Conservation (phyloP, 2,329 filamentous ascomycete genomes). For the Epicoccum sorghinum region DNA sequence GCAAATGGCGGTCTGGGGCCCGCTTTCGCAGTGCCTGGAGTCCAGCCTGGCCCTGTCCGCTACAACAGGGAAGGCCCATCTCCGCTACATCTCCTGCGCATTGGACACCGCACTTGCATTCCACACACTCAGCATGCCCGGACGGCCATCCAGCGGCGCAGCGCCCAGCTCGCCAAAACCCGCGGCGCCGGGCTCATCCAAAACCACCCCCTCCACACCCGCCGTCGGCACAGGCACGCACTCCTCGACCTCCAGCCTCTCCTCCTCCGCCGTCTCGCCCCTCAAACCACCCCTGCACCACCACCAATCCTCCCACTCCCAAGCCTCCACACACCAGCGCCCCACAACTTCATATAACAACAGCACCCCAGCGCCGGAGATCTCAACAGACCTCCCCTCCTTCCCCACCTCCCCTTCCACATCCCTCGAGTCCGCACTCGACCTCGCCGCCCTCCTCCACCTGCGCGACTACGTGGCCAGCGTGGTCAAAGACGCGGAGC, state of each 20-base stretch:
- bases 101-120: slow-evolving; percentile 22
- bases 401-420: neutral
- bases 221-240: neutral
- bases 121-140: slow-evolving; percentile 7
- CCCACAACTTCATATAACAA: no score
- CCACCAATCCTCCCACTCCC: no score
- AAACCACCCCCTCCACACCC: slow-evolving; percentile 2
- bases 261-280: no score
- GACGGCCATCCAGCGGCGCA: slow-evolving; percentile 2
- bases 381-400: slow-evolving; percentile 15
- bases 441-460: slow-evolving; percentile 34
- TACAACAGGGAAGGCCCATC: slow-evolving; percentile 23
- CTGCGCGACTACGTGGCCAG: slow-evolving; percentile 26
- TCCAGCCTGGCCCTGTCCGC: slow-evolving; percentile 24
- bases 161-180: neutral
- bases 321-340: no score
- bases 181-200: neutral
- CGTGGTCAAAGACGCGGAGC: slow-evolving; percentile 27
- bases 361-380: neutral
- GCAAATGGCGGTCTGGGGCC: slow-evolving; percentile 25
- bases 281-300: no score
- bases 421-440: slow-evolving; percentile 17
- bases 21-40: slow-evolving; percentile 27
- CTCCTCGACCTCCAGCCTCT: no score
- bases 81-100: slow-evolving; percentile 30